Base-by-base conservation (phyloP, 2,329 filamentous ascomycete species). In the Trichoderma koningii region DNA sequence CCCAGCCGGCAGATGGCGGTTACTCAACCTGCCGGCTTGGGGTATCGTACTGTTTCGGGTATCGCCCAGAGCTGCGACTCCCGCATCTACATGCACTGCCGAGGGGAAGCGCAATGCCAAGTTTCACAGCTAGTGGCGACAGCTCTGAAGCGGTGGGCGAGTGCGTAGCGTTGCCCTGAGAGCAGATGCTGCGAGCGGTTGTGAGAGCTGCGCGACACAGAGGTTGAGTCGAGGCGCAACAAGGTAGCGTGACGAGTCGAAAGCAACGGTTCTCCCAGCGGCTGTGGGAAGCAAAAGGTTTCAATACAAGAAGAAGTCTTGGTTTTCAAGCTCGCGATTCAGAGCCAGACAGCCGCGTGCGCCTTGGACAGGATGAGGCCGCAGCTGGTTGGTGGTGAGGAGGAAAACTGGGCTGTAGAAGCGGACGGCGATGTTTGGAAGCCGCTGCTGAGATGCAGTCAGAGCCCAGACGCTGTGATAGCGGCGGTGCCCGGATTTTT, bases 21-120 rank as follows among this genome's bases (percentile, higher is more conserved):
- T 82, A 81, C 87, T 89, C 89, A 92, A 92, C 88, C 84, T 91
- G 85, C 86, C 87, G 86, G 85, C 85, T 80, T 85, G 83, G 84
- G 85, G 76, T 70, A 69, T 72, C 68, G 72, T 70, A 69, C 69
- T 69, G 70, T 70, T 69, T 71, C 70, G 74, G 73, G 73, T 67
- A 75, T 70, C 75, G 75, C 71, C 71, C 73, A 74, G 68, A 65
- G 67, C 69, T 70, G 74, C 75, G 75, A 76, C 75, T 69, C 72
- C 71, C 72, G 70, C 71, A 72, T 72, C 69, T 63, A 69, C 65
- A 64, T 60, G 61, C 56, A 57, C 59, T 55, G 63, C 62, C 57
- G 63, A 66, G 38, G 15, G 19, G 12, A 41, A 19, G 21, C 7
- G 38, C 44, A 21, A 19, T 53, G 30, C 28, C 28, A 28, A 9